Percentiles rank a stretch among this genome's conserved stretches.
phyloP scores from a whole-genome alignment of 2,329 filamentous ascomycete genomes.

The Diaporthe caulivora region DNA sequence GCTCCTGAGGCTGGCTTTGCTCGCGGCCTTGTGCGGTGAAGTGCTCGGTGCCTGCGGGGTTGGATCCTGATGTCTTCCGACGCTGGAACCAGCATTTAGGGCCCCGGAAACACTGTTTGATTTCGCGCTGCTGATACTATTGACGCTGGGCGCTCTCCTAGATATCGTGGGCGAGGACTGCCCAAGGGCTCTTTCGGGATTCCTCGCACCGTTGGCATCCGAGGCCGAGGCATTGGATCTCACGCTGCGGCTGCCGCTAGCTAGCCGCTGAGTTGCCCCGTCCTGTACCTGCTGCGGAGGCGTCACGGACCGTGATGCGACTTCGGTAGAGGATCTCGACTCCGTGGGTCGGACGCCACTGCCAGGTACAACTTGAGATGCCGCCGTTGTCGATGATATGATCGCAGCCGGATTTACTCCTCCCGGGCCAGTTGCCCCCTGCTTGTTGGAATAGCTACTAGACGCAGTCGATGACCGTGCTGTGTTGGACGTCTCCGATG shows the following conservation, averaged over 20 bases:
- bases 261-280: background rate
- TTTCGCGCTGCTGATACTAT: background rate
- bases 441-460: background rate
- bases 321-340: too few species aligned
- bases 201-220: background rate
- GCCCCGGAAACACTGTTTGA: background rate
- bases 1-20: background rate
- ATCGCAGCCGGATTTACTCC: too few species aligned
- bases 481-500: background rate
- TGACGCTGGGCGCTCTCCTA: background rate
- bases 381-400: too few species aligned
- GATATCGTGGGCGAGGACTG: background rate
- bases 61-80: background rate
- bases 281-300: background rate
- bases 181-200: background rate
- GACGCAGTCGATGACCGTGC: background rate
- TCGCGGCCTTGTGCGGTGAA: background rate
- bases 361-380: too few species aligned
- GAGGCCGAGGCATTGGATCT: background rate
- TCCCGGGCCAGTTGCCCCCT: too few species aligned
- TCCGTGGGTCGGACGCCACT: too few species aligned
- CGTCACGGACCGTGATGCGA: too few species aligned
- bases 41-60: background rate
- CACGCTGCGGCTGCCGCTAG: background rate
- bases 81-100: background rate